These are phyloP conservation scores for Microsporum audouinii DNA, from an alignment of 2,329 filamentous ascomycete genomes.

Conservation along the genomic window DNA sequence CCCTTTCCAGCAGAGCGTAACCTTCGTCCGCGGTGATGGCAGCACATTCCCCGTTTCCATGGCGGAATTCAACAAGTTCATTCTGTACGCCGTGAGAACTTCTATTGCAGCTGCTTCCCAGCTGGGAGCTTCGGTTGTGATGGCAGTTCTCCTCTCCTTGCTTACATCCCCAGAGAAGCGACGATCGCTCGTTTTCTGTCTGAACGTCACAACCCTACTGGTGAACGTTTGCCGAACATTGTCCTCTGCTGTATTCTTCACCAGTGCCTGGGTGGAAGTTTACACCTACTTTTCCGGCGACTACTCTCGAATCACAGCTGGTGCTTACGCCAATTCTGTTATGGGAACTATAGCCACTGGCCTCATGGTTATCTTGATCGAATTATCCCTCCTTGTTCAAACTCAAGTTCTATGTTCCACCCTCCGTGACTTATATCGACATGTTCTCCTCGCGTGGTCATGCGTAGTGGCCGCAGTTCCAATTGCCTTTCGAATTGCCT, in stretches of 20 bases:
- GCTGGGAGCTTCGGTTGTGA: constrained; percentile 54
- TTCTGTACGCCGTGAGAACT: constrained; percentile 38
- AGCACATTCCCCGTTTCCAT: constrained; percentile 33
- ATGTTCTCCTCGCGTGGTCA: constrained; percentile 39
- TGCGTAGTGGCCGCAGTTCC: constrained; percentile 40
- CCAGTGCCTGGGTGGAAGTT: constrained; percentile 48
- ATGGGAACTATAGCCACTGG: constrained; percentile 40
- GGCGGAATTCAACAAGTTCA: constrained; percentile 34
- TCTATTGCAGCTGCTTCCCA: constrained; percentile 59
- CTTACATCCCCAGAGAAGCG: constrained; percentile 58
- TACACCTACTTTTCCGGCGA: constrained; percentile 51
- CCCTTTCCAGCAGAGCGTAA: constrained; percentile 42
- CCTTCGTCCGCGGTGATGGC: constrained; percentile 37
- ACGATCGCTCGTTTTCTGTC: constrained; percentile 49
- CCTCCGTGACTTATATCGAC: constrained; percentile 32
- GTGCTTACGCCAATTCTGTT: constrained; percentile 39
- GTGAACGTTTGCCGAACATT: constrained; percentile 47
- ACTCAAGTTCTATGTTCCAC: constrained; percentile 52
- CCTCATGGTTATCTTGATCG: constrained; percentile 44
- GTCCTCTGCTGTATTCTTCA: constrained; percentile 42
- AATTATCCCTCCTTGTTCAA: constrained; percentile 51
- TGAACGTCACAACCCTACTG: constrained; percentile 52
- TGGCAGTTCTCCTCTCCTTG: constrained; percentile 54
- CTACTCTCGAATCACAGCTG: constrained; percentile 37
- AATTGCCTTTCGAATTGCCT: constrained; percentile 43